Evolutionary conservation across 2,329 filamentous ascomycete species (phyloP).

Genomic region (Hymenoscyphus repandus): DNA sequence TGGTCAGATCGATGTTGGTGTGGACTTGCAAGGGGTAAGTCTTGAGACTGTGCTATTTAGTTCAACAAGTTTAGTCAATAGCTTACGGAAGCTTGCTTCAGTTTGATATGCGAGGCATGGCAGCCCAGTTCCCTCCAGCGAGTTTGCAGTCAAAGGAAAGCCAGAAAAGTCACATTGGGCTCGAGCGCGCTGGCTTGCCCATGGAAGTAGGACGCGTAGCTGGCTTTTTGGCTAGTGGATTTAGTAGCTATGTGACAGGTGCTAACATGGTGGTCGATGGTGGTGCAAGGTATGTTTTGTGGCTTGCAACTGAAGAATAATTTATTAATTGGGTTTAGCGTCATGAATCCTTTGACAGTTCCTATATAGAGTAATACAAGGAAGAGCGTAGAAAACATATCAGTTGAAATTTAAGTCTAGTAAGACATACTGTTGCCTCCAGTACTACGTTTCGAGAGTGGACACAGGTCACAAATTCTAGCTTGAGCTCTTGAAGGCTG

Average conservation of each 20-base stretch:
- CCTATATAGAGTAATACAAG: constrained; percentile 1
- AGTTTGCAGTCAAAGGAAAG: constrained; percentile 45
- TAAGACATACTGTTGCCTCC: no score
- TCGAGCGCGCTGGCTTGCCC: constrained; percentile 52
- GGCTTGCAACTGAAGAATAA: neutral
- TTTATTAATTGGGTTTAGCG: constrained; percentile 1
- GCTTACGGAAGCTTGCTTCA: constrained; percentile 13
- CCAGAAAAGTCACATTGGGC: constrained; percentile 47
- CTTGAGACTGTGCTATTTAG: neutral
- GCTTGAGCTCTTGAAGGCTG: no score
- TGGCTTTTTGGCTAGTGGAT: constrained; percentile 57
- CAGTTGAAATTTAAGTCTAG: no score
- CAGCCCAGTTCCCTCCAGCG: constrained; percentile 49
- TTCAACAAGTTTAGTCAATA: neutral
- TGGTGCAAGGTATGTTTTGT: constrained; percentile 36
- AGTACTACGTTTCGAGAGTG: no score
- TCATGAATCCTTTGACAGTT: constrained; percentile 12
- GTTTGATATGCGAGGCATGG: constrained; percentile 46
- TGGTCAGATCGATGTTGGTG: constrained; percentile 37
- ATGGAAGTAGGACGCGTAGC: constrained; percentile 55
- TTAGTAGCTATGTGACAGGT: constrained; percentile 58
- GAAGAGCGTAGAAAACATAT: no score
- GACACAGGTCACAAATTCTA: no score
- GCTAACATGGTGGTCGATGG: constrained; percentile 59
- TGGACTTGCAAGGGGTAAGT: constrained; percentile 39